A percentile compares a stretch with the other conserved stretches of the same genome.
These are phyloP conservation scores for Mortierella polycephala DNA, from an alignment of 371 early-diverging fungal species.

Conservation along the genomic window DNA sequence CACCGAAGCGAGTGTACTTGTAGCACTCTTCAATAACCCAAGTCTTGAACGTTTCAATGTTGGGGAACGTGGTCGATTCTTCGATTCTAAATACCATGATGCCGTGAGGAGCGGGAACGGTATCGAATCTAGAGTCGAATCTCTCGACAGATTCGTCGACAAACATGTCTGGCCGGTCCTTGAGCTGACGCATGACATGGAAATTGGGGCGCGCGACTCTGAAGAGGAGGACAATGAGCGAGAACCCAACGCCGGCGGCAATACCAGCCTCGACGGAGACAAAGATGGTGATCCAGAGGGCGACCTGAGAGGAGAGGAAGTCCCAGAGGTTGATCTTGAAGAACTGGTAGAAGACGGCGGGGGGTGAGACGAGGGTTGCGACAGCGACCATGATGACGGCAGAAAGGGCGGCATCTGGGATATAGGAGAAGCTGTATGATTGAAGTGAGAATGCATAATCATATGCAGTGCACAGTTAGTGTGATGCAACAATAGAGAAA, in stretches of 20 bases:
- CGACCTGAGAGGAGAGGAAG: slow-evolving; percentile 53
- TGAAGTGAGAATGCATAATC: too few relatives aligned
- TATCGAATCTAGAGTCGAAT: slow-evolving; percentile 22
- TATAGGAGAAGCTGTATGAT: slow-evolving; percentile 71
- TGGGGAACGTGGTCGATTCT: slow-evolving; percentile 80
- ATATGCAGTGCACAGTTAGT: too few relatives aligned
- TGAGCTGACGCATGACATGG: slow-evolving; percentile 42
- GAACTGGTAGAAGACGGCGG: slow-evolving; percentile 55
- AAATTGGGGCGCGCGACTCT: slow-evolving; percentile 66
- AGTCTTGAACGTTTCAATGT: slow-evolving; percentile 64
- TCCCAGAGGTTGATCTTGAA: slow-evolving; percentile 56
- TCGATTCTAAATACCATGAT: slow-evolving; percentile 72
- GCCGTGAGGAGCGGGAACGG: slow-evolving; percentile 61
- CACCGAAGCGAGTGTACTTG: slow-evolving; percentile 52
- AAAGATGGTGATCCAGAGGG: slow-evolving; percentile 61
- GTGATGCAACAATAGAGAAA: too few relatives aligned
- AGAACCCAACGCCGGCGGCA: slow-evolving; percentile 61
- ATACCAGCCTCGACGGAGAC: slow-evolving; percentile 66
- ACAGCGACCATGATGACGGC: slow-evolving; percentile 84
- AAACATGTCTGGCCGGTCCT: slow-evolving; percentile 47
- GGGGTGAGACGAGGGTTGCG: slow-evolving; percentile 69
- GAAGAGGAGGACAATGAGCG: slow-evolving; percentile 61
- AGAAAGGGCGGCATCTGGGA: slow-evolving; percentile 80
- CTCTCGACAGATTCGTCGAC: slow-evolving; percentile 32
- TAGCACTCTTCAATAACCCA: slow-evolving; percentile 58